These are phyloP conservation scores for Pachysolen tannophilus DNA, from an alignment of 805 yeast species.

Conservation along the genomic window DNA sequence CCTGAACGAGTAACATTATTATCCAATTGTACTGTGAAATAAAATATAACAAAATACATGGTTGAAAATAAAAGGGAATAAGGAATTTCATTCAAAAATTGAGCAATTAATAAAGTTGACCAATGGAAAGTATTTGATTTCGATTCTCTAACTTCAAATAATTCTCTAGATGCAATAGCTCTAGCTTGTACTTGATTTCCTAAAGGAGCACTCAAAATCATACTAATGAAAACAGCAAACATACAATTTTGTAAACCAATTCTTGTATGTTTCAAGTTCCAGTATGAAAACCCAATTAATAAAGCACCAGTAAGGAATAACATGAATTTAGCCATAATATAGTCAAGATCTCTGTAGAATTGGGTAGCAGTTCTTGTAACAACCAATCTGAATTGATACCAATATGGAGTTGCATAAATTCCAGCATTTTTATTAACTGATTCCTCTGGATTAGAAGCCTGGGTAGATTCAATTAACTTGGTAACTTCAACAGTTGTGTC, in stretches of 20 bases:
- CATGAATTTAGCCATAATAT: conserved; percentile 39
- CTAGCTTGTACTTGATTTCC: conserved; percentile 57
- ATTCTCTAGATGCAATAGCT: conserved; percentile 48
- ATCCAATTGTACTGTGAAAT: conserved; percentile 27
- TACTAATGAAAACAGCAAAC: conserved; percentile 52
- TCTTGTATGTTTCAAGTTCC: conserved; percentile 41
- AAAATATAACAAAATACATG: conserved; percentile 33
- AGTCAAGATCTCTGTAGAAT: conserved; percentile 40
- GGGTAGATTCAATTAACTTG: conserved; percentile 11
- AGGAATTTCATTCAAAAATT: conserved; percentile 52
- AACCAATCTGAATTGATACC: conserved; percentile 25
- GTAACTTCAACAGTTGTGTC: conserved; percentile 22
- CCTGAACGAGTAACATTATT: conserved; percentile 42
- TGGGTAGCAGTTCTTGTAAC: conserved; percentile 29
- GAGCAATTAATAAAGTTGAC: conserved; percentile 48
- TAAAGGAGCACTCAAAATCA: conserved; percentile 45
- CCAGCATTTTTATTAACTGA: conserved; percentile 10
- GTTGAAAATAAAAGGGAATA: conserved; percentile 43
- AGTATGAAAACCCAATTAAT: conserved; percentile 52
- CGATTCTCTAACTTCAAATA: conserved; percentile 64
- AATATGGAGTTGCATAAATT: conserved; percentile 39
- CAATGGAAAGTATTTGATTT: conserved; percentile 70
- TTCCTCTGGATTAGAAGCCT: conserved; percentile 13
- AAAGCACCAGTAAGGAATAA: conserved; percentile 34
- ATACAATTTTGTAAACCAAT: conserved; percentile 53